phyloP scores from a whole-genome alignment of 345 rosid genomes.

The Arabis alpina region DNA sequence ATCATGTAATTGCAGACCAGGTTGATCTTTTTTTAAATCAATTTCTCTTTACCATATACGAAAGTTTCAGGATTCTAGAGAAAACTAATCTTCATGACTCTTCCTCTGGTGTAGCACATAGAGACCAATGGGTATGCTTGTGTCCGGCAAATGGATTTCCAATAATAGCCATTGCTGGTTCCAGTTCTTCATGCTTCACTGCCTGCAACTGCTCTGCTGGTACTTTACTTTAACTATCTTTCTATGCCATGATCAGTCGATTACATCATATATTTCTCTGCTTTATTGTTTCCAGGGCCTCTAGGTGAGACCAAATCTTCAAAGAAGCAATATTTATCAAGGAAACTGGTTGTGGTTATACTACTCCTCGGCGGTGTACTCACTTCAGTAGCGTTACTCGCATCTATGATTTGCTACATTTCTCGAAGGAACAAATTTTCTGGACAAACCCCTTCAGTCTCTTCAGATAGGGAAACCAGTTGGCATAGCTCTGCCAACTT shows the following conservation, averaged over 20 bases:
- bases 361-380: slow-evolving; percentile 63
- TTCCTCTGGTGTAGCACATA: slow-evolving; percentile 45
- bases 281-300: slow-evolving; percentile 54
- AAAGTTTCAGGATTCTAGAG: slow-evolving; percentile 2
- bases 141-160: slow-evolving; percentile 85
- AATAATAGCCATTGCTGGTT: slow-evolving; percentile 50
- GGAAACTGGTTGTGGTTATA: slow-evolving; percentile 59
- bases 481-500: slow-evolving; percentile 81
- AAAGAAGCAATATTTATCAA: slow-evolving; percentile 51
- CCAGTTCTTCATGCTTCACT: slow-evolving; percentile 65
- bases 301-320: slow-evolving; percentile 42
- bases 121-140: slow-evolving; percentile 66
- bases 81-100: slow-evolving; percentile 21
- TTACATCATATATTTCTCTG: slow-evolving; percentile 16
- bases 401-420: slow-evolving; percentile 62
- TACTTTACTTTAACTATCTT: slow-evolving; percentile 38
- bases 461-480: slow-evolving; percentile 74
- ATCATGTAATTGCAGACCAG: slow-evolving; percentile 83
- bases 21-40: slow-evolving; percentile 43
- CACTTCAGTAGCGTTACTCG: slow-evolving; percentile 71
- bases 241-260: background rate
- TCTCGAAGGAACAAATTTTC: slow-evolving; percentile 54
- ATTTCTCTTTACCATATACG: background rate
- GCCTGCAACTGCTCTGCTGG: slow-evolving; percentile 94
- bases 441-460: slow-evolving; percentile 52